Percentiles rank a stretch among this genome's conserved stretches.
Evolutionary conservation across 441 rosid genomes (phyloP).

Genomic region (Erodium trifolium): DNA sequence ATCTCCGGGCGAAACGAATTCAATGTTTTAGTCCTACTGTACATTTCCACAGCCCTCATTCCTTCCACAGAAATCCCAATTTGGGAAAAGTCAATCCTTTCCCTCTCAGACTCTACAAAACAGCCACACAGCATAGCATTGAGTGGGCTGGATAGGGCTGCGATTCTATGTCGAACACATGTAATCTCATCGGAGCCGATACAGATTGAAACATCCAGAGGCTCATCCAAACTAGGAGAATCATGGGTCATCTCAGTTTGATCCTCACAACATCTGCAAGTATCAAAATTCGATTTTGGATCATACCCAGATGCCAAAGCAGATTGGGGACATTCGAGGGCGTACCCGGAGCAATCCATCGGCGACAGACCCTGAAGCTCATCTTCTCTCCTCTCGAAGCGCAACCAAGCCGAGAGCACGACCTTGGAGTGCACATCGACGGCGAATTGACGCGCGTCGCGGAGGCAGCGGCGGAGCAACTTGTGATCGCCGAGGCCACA

Average conservation of each 20-base stretch:
- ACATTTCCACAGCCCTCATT: constrained; percentile 65
- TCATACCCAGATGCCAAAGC: constrained; percentile 57
- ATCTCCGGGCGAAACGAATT: constrained; percentile 37
- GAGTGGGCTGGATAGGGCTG: constrained; percentile 69
- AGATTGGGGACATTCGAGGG: constrained; percentile 76
- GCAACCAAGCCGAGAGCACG: constrained; percentile 74
- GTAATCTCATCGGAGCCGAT: constrained; percentile 73
- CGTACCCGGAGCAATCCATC: constrained; percentile 81
- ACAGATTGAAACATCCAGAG: constrained; percentile 63
- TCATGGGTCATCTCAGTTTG: constrained; percentile 19
- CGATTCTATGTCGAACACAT: constrained; percentile 59
- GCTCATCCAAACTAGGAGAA: constrained; percentile 33
- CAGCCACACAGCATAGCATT: constrained; percentile 70
- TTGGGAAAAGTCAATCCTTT: constrained; percentile 56
- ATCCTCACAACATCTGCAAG: constrained; percentile 49
- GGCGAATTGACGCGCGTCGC: constrained; percentile 56
- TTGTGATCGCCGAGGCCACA: constrained; percentile 65
- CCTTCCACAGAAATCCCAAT: constrained; percentile 64
- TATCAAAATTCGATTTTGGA: constrained; percentile 59
- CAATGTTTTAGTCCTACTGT: constrained; percentile 59
- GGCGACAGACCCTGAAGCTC: constrained; percentile 62
- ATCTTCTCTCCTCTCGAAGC: constrained; percentile 89
- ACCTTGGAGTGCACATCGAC: constrained; percentile 65
- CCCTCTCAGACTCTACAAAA: constrained; percentile 56
- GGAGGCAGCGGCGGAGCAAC: constrained; percentile 67